Percentiles rank a stretch among this genome's conserved stretches.
These are phyloP conservation scores for Ciborinia camelliae DNA, from an alignment of 2,329 filamentous ascomycete genomes.

Conservation along the genomic window DNA sequence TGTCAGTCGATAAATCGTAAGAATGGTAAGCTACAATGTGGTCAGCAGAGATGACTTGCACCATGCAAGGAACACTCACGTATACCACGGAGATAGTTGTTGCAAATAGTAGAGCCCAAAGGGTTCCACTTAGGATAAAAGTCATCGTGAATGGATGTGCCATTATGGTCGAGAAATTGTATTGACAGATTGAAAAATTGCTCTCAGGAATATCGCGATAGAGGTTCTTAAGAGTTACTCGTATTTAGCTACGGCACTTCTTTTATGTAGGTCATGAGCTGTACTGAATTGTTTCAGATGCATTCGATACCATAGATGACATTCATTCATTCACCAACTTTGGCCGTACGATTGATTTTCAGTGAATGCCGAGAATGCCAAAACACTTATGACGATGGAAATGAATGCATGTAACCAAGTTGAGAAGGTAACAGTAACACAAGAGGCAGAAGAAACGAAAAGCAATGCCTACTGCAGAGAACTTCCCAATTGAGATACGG, in stretches of 20 bases:
- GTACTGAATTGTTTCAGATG: neutral
- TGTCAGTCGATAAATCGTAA: constrained; percentile 42
- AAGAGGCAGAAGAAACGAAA: neutral
- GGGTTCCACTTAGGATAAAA: neutral
- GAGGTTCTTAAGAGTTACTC: neutral
- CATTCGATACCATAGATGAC: neutral
- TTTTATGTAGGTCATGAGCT: neutral
- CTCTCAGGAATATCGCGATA: neutral
- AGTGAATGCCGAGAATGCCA: neutral
- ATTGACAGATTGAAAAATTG: neutral
- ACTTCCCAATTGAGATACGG: neutral
- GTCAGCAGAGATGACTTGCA: neutral
- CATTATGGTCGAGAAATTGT: neutral
- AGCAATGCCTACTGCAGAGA: neutral
- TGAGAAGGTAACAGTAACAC: neutral
- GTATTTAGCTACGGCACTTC: neutral
- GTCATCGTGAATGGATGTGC: neutral
- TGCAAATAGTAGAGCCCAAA: neutral
- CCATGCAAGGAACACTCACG: constrained; percentile 15
- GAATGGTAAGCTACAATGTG: constrained; percentile 12
- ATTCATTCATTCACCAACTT: neutral
- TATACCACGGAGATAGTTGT: constrained; percentile 1
- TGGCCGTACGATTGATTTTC: neutral
- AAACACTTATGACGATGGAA: neutral
- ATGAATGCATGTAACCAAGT: neutral